These are phyloP conservation scores for Termitomyces sp. DNA, from an alignment of 768 basidiomycete genomes.

Conservation along the genomic window DNA sequence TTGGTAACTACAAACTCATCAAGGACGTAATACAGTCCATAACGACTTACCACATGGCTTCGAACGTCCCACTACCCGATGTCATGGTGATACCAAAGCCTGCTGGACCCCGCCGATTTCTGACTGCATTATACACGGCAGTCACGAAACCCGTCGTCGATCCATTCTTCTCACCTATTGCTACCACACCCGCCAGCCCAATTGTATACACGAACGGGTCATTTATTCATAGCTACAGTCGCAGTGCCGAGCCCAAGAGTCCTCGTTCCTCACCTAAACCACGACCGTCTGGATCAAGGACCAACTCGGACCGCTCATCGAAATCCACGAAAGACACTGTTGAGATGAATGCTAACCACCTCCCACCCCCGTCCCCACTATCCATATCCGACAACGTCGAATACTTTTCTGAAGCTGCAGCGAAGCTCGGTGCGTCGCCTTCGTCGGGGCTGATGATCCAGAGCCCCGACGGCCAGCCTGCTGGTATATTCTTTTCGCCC, in stretches of 20 bases:
- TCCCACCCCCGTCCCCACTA: conserved; percentile 22
- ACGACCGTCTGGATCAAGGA: conserved; percentile 48
- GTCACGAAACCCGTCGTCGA: conserved; percentile 83
- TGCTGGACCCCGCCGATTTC: conserved; percentile 87
- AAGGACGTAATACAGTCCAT: conserved; percentile 80
- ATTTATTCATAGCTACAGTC: conserved; percentile 35
- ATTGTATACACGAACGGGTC: conserved; percentile 37
- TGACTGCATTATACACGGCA: conserved; percentile 90
- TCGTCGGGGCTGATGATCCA: conserved; percentile 88
- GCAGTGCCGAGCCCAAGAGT: conserved; percentile 13
- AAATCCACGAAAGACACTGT: conserved; percentile 33
- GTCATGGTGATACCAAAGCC: conserved; percentile 98
- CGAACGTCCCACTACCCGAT: conserved; percentile 60
- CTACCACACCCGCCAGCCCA: conserved; percentile 85
- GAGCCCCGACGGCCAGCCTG: conserved; percentile 87
- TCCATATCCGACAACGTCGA: conserved; percentile 68
- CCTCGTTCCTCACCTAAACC: conserved; percentile 38
- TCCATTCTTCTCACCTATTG: conserved; percentile 90
- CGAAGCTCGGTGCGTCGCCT: conserved; percentile 67
- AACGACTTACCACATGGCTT: conserved; percentile 39
- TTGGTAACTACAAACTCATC: conserved; percentile 83
- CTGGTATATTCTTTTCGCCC: conserved; percentile 97
- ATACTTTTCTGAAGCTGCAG: conserved; percentile 68
- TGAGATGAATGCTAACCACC: conserved; percentile 26
- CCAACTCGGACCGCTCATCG: conserved; percentile 58